Base-by-base conservation (phyloP, 345 rosid species). In the Trapa incisa region DNA sequence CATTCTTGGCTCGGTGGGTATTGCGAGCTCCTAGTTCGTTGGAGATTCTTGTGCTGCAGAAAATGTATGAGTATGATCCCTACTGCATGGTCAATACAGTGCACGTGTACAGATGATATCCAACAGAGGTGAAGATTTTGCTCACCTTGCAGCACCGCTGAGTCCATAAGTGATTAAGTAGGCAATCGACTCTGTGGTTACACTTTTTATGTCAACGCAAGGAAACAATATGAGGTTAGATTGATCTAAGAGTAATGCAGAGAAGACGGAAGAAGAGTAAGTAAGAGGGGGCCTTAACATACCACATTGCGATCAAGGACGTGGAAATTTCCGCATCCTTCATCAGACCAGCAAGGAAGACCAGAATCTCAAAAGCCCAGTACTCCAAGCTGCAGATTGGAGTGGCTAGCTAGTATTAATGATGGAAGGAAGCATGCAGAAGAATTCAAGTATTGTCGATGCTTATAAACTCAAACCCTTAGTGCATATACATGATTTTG, bases 281-380 rank as follows among this genome's bases (percentile, higher is more conserved):
- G 29, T 4, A 13, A 33, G 37, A 35, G 1, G n/a, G 58, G 57
- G 15, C 32, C 33, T 2, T 14, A 6, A 3, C 45, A 17, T 72
- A 91, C 96, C 96, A 85, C 75, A 87, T 84, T 71, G 94, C 96
- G 10, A 81, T 79, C 68, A 91, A 42, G 39, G 96, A 84, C n/a
- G 92, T 86, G 11, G 80, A 61, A 45, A 68, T 60, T 68, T 85
- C 81, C 0, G 96, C 73, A 66, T 89, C 78, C 0, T 87, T 81
- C 92, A 87, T 87, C 35, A 65, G 77, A 1, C 74, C 94, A 89
- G 97, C 96, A 37, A 89, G 53, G 66, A 91, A 72, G 70, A 91
- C 96, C 64, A 91, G 82, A 65, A 86, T 67, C 86, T 89, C 96
- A 47, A 83, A 86, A 29, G 94, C 94, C 98, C 98, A 84, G 37